A percentile compares a stretch with the other conserved stretches of the same genome.
Conservation (phyloP, 192 early-diverging fungal genomes). For the Gryganskiella cystojenkinii region DNA sequence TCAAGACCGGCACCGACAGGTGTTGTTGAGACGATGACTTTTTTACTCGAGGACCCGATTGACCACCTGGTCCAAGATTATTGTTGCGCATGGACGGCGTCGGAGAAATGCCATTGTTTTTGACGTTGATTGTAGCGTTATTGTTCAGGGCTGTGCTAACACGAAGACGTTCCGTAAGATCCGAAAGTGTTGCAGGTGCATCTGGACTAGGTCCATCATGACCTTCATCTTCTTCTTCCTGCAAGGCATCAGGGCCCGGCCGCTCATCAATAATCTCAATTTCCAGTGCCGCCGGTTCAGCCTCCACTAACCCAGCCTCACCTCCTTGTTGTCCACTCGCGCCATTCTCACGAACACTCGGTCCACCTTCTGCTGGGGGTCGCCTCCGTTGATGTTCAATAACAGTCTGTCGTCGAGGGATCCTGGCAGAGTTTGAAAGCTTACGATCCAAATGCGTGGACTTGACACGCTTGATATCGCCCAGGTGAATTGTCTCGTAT, state of each 20-base stretch:
- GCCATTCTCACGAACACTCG: background rate
- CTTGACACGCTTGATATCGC: constrained; percentile 67
- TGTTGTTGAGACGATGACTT: constrained; percentile 22
- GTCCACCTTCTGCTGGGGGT: constrained; percentile 43
- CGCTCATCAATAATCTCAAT: constrained; percentile 44
- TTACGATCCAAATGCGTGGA: constrained; percentile 62
- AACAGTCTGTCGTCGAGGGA: constrained; percentile 61
- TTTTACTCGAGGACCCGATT: too few relatives aligned
- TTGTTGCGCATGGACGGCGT: constrained; percentile 3
- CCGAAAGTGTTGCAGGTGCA: constrained; percentile 27
- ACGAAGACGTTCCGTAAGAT: constrained; percentile 34
- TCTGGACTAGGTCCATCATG: constrained; percentile 3
- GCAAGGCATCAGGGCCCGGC: background rate
- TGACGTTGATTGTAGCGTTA: too few relatives aligned
- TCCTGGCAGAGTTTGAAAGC: constrained; percentile 55
- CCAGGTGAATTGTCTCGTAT: constrained; percentile 52
- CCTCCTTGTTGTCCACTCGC: background rate
- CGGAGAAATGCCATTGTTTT: too few relatives aligned
- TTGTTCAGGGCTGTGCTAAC: constrained; percentile 21
- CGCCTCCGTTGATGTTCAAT: constrained; percentile 55
- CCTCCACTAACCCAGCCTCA: background rate
- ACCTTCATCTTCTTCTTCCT: constrained; percentile 16
- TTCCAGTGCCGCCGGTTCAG: constrained; percentile 17
- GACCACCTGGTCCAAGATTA: background rate
- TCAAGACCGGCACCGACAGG: background rate